phyloP scores from a whole-genome alignment of 116 monocot genomes.

The Iris pallida region DNA sequence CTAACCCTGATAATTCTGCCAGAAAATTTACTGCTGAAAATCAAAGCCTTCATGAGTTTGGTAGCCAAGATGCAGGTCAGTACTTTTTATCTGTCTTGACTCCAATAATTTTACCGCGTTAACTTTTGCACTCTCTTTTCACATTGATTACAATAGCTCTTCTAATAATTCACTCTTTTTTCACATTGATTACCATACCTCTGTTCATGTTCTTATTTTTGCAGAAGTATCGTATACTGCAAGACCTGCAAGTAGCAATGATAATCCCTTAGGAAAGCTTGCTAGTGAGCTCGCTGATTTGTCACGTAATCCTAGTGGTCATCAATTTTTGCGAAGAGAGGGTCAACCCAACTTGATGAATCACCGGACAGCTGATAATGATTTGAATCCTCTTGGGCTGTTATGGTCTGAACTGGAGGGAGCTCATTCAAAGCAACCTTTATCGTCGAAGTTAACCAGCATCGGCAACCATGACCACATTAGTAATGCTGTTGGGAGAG shows the following conservation, averaged over 20 bases:
- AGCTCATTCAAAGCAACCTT: slow-evolving; percentile 46
- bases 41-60: slow-evolving; percentile 27
- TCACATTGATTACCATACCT: background rate
- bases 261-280: slow-evolving; percentile 22
- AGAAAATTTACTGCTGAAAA: slow-evolving; percentile 18
- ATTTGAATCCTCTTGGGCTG: slow-evolving; percentile 69
- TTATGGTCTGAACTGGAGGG: slow-evolving; percentile 80
- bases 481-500: slow-evolving; percentile 6
- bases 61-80: slow-evolving; percentile 59
- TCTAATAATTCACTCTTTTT: background rate
- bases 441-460: slow-evolving; percentile 53
- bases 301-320: slow-evolving; percentile 15
- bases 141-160: background rate
- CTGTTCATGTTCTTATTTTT: slow-evolving; percentile 12
- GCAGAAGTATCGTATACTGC: slow-evolving; percentile 76
- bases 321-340: slow-evolving; percentile 22
- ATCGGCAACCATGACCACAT: slow-evolving; percentile 18
- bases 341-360: slow-evolving; percentile 19
- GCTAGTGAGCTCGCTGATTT: slow-evolving; percentile 21
- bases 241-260: slow-evolving; percentile 31
- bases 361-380: slow-evolving; percentile 32
- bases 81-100: slow-evolving; percentile 1
- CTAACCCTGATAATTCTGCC: slow-evolving; percentile 18
- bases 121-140: background rate
- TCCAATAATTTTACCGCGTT: background rate